These are phyloP conservation scores for Hamamelis virginiana DNA, from an alignment of 164 flowering plant species.

Conservation along the genomic window DNA sequence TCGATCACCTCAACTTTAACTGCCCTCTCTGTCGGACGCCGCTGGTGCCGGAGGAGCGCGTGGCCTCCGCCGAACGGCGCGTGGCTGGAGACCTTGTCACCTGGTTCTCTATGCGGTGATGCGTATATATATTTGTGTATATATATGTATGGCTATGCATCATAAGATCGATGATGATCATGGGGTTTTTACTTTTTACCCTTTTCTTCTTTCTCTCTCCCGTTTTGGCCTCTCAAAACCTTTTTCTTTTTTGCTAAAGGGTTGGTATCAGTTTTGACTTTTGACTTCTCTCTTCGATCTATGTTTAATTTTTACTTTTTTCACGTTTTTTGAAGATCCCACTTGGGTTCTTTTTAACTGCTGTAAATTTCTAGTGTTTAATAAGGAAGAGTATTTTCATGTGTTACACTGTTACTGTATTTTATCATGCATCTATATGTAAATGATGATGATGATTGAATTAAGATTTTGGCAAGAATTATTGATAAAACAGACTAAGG, in stretches of 20 bases:
- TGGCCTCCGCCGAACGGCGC: slow-evolving; percentile 22
- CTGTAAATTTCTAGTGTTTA: not conserved
- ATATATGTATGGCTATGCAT: not conserved
- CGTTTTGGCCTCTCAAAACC: not conserved
- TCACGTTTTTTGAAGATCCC: slow-evolving; percentile 6
- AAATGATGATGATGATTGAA: too few relatives aligned
- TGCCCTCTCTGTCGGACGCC: slow-evolving; percentile 81
- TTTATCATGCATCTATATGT: not conserved
- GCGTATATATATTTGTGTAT: not conserved
- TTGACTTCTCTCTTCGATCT: not conserved
- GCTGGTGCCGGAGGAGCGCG: slow-evolving; percentile 25
- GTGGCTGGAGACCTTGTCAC: slow-evolving; percentile 27
- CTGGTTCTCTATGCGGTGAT: slow-evolving; percentile 38
- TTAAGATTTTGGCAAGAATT: too few relatives aligned
- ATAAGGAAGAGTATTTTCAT: not conserved
- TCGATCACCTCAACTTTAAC: slow-evolving; percentile 49
- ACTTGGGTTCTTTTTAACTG: slow-evolving; percentile 3
- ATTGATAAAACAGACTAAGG: too few relatives aligned
- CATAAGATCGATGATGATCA: not conserved
- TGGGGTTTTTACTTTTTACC: not conserved
- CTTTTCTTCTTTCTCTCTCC: not conserved
- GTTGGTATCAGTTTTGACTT: not conserved
- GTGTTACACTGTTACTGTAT: not conserved
- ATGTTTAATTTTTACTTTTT: not conserved
- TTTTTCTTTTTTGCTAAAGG: not conserved